Conservation (phyloP, 768 basidiomycete genomes). For the Multifurca ochricompacta region DNA sequence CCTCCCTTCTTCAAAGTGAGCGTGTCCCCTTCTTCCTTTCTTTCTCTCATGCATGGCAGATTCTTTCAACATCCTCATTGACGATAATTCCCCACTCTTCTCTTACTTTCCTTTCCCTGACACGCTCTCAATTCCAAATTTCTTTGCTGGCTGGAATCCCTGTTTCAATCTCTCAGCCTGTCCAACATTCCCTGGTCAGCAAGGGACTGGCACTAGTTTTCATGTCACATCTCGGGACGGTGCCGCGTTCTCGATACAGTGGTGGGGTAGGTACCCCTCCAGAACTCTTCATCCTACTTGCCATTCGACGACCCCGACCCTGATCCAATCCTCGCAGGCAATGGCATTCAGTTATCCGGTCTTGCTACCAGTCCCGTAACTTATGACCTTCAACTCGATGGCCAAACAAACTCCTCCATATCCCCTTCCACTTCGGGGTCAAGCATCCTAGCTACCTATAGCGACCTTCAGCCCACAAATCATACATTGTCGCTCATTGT, state of each 20-base stretch:
- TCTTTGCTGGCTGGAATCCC: constrained; percentile 61
- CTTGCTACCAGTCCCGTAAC: constrained; percentile 33
- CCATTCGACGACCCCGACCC: background rate
- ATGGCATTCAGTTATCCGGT: constrained; percentile 54
- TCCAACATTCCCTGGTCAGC: constrained; percentile 32
- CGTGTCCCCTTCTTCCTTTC: background rate
- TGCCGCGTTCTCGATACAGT: constrained; percentile 47
- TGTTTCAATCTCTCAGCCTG: constrained; percentile 48
- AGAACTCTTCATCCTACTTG: too few species aligned
- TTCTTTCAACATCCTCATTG: constrained; percentile 37
- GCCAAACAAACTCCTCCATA: constrained; percentile 26
- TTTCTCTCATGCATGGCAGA: constrained; percentile 32
- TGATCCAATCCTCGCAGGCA: constrained; percentile 41
- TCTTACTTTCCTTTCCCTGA: constrained; percentile 54
- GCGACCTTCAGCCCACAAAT: constrained; percentile 37
- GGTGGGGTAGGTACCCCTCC: constrained; percentile 47
- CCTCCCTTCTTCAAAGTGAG: too few species aligned
- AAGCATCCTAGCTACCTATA: constrained; percentile 43
- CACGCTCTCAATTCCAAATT: constrained; percentile 38
- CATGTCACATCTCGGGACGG: constrained; percentile 58
- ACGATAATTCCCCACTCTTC: constrained; percentile 61
- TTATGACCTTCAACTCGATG: constrained; percentile 34
- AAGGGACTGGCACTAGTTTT: constrained; percentile 47
- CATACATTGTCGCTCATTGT: constrained; percentile 54
- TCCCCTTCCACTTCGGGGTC: constrained; percentile 25